Percentiles rank a stretch among this genome's conserved stretches.
Conservation (phyloP, 129 eudicot species). For the Helianthus annuus region HanXRQr2.0-SUNRISE NC_035449.2:754685-755184, state of each 20-base stretch:
- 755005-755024: constrained; percentile 86
- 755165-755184: not conserved
- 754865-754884: constrained; percentile 71
- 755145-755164: not conserved
- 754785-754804: constrained; percentile 74
- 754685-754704: constrained; percentile 81
- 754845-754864: constrained; percentile 97
- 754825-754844: constrained; percentile 79
- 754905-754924: constrained; percentile 69
- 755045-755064: constrained; percentile 52
- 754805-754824: constrained; percentile 85
- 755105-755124: not conserved
- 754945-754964: constrained; percentile 69
- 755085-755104: not conserved
- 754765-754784: constrained; percentile 76
- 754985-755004: constrained; percentile 96
- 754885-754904: constrained; percentile 72
- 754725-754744: constrained; percentile 59
- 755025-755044: constrained; percentile 64
- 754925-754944: constrained; percentile 68
- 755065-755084: constrained; percentile 26
- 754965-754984: constrained; percentile 61
- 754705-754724: constrained; percentile 58
- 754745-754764: constrained; percentile 58
- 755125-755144: not conserved